Evolutionary conservation across 2,329 filamentous ascomycete species (phyloP), one percentile per base, ranked within the genome.

Genomic region (Xylariaceae sp.): DNA sequence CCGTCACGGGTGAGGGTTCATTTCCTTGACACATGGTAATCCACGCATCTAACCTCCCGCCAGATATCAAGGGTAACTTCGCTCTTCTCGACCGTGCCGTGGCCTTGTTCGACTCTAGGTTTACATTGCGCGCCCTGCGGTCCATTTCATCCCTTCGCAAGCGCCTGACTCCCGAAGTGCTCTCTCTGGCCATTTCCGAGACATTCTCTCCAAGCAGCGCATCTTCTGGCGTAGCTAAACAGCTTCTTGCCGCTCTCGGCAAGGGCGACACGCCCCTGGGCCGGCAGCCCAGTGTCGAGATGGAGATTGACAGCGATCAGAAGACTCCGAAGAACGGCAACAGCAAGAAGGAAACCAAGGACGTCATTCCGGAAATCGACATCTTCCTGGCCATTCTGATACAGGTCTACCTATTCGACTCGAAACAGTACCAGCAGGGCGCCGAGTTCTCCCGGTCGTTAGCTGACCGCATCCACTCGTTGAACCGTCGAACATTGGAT

Each of bases 61-160:
- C 60, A 97, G 92, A 96, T 65, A 94, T 98, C 69, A 92, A 89
- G 68, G 83, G 78, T 73, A 96, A 94, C 68, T 96, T 96, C 61
- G 78, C 80, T 36, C 76, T 98, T 50, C 76, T 98, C 59, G 89
- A 96, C 59, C 85, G 88, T 57, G 92, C 89, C 51, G 90, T 98
- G 50, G 75, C 82, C 50, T 80, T 94, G 55, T 98, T 97, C 64
- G 92, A 98, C 67, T 81, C 89, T 43, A 83, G 92, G 70, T 98
- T 96, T 68, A 88, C 90, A 41, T 83, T 98, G 49, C 81, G 92
- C 60, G 92, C 92, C 46, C 78, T 98, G 49, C 85, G 92, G 57
- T 94, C 89, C 54, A 94, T 97, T 68, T 95, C 92, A 28, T 89
- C 88, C 39, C 82, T 97, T 62, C 88, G 92, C 63, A 97, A 97